Base-by-base conservation (phyloP, 371 early-diverging fungal species). In the Mucor ambiguus region DNA sequence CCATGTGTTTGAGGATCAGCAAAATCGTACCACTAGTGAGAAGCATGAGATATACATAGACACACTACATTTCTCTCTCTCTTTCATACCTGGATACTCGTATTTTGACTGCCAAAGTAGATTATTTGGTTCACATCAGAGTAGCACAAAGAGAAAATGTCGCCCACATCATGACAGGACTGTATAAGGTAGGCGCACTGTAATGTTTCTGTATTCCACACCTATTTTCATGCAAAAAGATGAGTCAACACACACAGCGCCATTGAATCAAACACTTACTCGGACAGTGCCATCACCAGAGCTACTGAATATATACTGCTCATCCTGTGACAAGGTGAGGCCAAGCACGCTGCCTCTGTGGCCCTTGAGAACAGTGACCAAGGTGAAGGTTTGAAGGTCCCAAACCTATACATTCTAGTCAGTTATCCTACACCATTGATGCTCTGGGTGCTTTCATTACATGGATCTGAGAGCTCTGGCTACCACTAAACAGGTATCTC, bases 21-120 rank as follows among this genome's bases (percentile, higher is more conserved):
- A 59, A 91, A 84, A 43, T 88, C 84, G 60, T 87, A 89, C 87
- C 89, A 84, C 85, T 86, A 43, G 75, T 33, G 2, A 2, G 1
- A 61, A 29, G 18, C 52, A 61, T n/a, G 14, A 24, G 24, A n/a
- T 35, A 41, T n/a, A 22, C 58, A 20, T 35, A 41, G 18, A 9
- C 24, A 33, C 3, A 18, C 14, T 18, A 4, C n/a, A 5, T n/a
- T 14, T 20, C 18, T 12, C 33, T 4, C 9, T 7, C 12, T 3
- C 37, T 35, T 1, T 22, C 11, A 30, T 83, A 85, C 89, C 82
- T 93, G 93, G 60, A 93, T 89, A 68, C 91, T 90, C 2, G 94
- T 91, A 71, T 93, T 91, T 69, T 93, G 92, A 63, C 92, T 91
- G 0, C 94, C 94, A 64, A 93, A 85, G 48, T 84, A 89, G 58